phyloP scores from a whole-genome alignment of 148 eudicot species.

The Salicornia ramosissima region DNA sequence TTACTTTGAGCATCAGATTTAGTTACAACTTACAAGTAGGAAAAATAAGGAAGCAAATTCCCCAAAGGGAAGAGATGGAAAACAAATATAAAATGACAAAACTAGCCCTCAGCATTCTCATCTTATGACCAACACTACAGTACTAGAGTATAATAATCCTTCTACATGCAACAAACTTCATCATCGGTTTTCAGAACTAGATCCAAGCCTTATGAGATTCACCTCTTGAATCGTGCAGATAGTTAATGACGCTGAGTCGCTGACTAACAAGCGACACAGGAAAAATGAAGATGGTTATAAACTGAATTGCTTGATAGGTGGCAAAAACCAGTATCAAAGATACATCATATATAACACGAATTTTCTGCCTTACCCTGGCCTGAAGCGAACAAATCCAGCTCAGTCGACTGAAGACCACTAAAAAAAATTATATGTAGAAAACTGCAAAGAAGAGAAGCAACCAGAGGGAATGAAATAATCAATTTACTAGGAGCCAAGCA shows the following conservation, averaged over 20 bases:
- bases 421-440: no score
- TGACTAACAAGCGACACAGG: neutral
- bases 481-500: slow-evolving; percentile 21
- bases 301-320: neutral
- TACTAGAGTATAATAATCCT: no score
- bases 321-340: neutral
- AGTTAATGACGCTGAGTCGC: neutral
- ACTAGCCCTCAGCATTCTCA: no score
- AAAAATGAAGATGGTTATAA: no score
- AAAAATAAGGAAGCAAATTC: no score
- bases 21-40: no score
- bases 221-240: neutral
- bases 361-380: slow-evolving; percentile 7
- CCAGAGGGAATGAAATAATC: neutral
- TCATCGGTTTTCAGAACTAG: neutral
- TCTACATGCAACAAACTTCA: neutral
- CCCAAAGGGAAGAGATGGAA: no score
- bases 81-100: no score
- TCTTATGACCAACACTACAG: no score
- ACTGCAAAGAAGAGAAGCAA: neutral
- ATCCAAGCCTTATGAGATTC: neutral
- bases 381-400: neutral
- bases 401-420: neutral
- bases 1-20: no score
- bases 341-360: neutral